Evolutionary conservation across 2,329 filamentous ascomycete genomes (phyloP), one percentile per base, ranked within the genome.

Genomic region (Xylariaceae sp.): DNA sequence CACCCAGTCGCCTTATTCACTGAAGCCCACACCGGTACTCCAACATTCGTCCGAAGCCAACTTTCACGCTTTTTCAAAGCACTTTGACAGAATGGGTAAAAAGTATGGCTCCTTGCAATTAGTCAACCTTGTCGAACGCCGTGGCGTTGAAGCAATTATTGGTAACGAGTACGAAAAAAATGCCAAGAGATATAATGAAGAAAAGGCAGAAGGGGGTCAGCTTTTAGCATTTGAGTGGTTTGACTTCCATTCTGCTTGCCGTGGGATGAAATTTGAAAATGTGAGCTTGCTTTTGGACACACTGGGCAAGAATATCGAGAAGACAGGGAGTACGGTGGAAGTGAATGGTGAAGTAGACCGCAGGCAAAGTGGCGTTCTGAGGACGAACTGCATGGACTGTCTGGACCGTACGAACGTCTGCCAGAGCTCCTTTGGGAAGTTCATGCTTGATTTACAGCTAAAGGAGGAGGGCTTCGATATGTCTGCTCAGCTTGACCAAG

Each of bases 301-400:
- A 0, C 73, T 97, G 3, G 82, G 82, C 23, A 74, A 79, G 3
- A 85, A 82, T n/a, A 76, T 97, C 9, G 84, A 88, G 36, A 76
- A 79, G 4, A 84, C 88, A 39, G 87, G 89, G 1, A 92, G 89
- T 74, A 91, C 88, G 0, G 81, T 89, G 2, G 75, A 80, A 47
- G 64, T 72, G 10, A 72, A 76, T 15, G 79, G 77, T 2, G 67
- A 72, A 24, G 53, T 81, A 11, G 62, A 72, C 13, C 63, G 68
- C 4, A 75, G 69, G 40, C 92, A 97, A 69, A 79, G 76, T 21
- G 92, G 92, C 1, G 83, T 96, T 6, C 71, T 97, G n/a, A 82
- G 94, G 50, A 97, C 92, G 1, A 99, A 99, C 67, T 99, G 94
- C 72, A 97, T 99, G 94, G 94, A 99, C 68, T 99, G 94, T 64